Conservation (phyloP, 352 stramenopile genomes). For the Phytophthora pistaciae region DNA sequence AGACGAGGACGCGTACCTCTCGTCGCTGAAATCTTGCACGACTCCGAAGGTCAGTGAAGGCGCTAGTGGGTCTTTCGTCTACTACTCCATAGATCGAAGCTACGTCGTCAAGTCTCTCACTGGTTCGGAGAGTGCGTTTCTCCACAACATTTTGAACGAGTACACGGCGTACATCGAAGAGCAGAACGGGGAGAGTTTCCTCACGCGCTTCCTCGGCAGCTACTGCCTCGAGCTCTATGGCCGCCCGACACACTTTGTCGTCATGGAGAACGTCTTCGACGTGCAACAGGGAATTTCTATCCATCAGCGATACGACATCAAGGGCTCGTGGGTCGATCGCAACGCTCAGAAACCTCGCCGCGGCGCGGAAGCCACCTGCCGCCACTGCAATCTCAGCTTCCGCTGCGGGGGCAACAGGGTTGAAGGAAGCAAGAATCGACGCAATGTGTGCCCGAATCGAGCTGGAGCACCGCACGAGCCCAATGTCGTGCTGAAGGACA, state of each 20-base stretch:
- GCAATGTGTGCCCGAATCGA: constrained; percentile 72
- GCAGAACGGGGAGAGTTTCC: constrained; percentile 63
- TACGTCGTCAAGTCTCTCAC: constrained; percentile 88
- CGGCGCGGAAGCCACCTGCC: constrained; percentile 71
- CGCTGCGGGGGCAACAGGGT: constrained; percentile 44
- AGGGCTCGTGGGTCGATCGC: constrained; percentile 87
- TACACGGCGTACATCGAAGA: constrained; percentile 72
- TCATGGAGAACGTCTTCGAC: constrained; percentile 93
- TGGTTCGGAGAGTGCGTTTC: constrained; percentile 60
- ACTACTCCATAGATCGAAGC: constrained; percentile 79
- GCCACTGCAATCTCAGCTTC: constrained; percentile 80
- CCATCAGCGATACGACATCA: constrained; percentile 90
- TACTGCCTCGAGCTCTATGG: constrained; percentile 87
- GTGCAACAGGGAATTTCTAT: constrained; percentile 77
- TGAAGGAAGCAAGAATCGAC: constrained; percentile 18
- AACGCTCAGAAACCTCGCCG: constrained; percentile 68
- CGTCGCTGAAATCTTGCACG: constrained; percentile 66
- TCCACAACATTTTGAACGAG: constrained; percentile 70
- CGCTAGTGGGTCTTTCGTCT: constrained; percentile 85
- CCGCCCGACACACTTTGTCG: constrained; percentile 78
- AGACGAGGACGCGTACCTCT: constrained; percentile 58
- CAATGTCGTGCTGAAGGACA: constrained; percentile 86
- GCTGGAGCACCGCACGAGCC: constrained; percentile 63
- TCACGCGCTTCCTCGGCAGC: constrained; percentile 86
- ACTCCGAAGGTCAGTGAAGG: constrained; percentile 85